A percentile compares a stretch with the other conserved stretches of the same genome.
phyloP scores from a whole-genome alignment of 1,139 yeast species.

The Zygosaccharomyces pseudobailii region DNA sequence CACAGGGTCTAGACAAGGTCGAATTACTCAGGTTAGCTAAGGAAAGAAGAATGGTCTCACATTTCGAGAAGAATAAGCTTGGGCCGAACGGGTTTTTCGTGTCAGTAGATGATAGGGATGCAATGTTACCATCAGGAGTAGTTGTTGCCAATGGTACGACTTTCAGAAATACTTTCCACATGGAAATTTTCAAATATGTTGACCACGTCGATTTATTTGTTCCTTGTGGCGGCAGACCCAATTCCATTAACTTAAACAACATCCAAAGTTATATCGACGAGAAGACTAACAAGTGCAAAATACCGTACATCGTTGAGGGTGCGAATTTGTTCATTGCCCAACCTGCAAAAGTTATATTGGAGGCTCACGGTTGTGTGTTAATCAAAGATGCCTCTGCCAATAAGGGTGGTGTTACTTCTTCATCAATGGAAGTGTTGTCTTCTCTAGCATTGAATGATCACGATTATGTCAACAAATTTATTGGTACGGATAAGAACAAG shows the following conservation, averaged over 20 bases:
- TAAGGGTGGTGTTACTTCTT: slow-evolving; percentile 98
- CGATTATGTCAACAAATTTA: slow-evolving; percentile 58
- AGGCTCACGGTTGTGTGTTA: slow-evolving; percentile 77
- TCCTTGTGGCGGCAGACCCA: slow-evolving; percentile 99
- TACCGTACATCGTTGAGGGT: slow-evolving; percentile 94
- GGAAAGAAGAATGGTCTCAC: slow-evolving; percentile 68
- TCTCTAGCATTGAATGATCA: slow-evolving; percentile 87
- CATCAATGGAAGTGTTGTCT: slow-evolving; percentile 91
- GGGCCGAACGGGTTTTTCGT: slow-evolving; percentile 75
- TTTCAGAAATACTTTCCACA: slow-evolving; percentile 91
- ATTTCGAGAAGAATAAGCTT: slow-evolving; percentile 62
- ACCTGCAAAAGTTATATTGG: slow-evolving; percentile 82
- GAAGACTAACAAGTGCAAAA: slow-evolving; percentile 67
- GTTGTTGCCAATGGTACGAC: slow-evolving; percentile 77
- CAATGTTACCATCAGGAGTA: slow-evolving; percentile 69
- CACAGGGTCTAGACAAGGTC: slow-evolving; percentile 74
- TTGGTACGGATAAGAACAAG: slow-evolving; percentile 36
- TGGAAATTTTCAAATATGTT: slow-evolving; percentile 63
- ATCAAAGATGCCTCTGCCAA: slow-evolving; percentile 97
- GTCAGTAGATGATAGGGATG: slow-evolving; percentile 79
- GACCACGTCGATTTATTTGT: slow-evolving; percentile 76
- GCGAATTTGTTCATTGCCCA: slow-evolving; percentile 95
- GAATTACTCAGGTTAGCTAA: slow-evolving; percentile 79
- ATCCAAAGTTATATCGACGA: slow-evolving; percentile 67
- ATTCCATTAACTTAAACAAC: slow-evolving; percentile 85